Conservation (phyloP, 2,329 filamentous ascomycete species). For the Fusarium agapanthi region DNA sequence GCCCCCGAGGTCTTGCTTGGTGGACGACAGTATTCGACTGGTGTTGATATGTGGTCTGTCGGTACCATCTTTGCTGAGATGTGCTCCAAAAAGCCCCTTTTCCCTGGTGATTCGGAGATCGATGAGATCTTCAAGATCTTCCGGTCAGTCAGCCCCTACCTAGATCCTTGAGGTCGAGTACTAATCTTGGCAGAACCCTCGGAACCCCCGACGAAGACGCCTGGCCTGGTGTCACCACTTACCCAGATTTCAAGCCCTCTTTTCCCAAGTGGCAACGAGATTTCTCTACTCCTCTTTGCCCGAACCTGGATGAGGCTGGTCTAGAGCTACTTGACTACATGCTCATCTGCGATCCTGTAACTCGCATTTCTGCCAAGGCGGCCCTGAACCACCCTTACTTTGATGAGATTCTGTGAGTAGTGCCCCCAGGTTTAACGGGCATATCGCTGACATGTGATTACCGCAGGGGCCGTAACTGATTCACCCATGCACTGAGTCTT, state of each 20-base stretch:
- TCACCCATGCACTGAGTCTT: background rate
- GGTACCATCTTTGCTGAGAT: slow-evolving; percentile 97
- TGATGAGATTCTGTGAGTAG: slow-evolving; percentile 45
- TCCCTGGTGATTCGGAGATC: slow-evolving; percentile 83
- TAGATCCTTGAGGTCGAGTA: background rate
- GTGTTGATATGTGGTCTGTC: slow-evolving; percentile 95
- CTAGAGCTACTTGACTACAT: slow-evolving; percentile 74
- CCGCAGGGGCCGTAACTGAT: background rate
- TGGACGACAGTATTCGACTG: slow-evolving; percentile 90
- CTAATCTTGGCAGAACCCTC: slow-evolving; percentile 63
- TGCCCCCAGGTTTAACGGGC: rapidly evolving
- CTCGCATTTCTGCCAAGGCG: slow-evolving; percentile 88
- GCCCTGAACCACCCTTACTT: slow-evolving; percentile 89
- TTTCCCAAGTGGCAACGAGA: slow-evolving; percentile 92
- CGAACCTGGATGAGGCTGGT: slow-evolving; percentile 77
- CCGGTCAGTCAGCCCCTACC: slow-evolving; percentile 62
- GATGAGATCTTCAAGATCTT: slow-evolving; percentile 66
- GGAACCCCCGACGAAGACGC: slow-evolving; percentile 83
- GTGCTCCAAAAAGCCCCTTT: slow-evolving; percentile 91
- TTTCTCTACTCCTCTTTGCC: slow-evolving; percentile 70
- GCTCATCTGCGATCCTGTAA: slow-evolving; percentile 87
- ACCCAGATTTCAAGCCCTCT: slow-evolving; percentile 90
- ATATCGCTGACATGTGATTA: background rate
- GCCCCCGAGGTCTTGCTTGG: slow-evolving; percentile 90
- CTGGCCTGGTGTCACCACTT: slow-evolving; percentile 91